Conservation (phyloP, 148 eudicot genomes). For the Heliamphora exappendiculata region DNA sequence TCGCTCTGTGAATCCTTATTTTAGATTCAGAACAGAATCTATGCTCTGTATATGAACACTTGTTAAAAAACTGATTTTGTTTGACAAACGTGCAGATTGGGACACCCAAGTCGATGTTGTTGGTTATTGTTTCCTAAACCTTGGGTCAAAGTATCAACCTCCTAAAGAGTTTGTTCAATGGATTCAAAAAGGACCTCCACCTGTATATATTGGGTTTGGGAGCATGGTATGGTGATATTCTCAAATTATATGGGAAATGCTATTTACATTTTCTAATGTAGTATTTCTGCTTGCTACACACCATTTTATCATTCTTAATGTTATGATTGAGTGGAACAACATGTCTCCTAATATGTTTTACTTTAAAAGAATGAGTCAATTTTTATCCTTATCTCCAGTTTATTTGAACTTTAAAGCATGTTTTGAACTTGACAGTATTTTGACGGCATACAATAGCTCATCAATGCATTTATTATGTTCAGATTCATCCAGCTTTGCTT, state of each 20-base stretch:
- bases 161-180: conserved; percentile 58
- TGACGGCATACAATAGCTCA: neutral
- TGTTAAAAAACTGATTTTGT: neutral
- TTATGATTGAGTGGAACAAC: neutral
- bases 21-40: neutral
- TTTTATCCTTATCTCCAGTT: neutral
- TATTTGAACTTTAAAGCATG: neutral
- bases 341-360: neutral
- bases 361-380: neutral
- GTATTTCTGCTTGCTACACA: neutral
- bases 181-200: conserved; percentile 71
- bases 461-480: neutral
- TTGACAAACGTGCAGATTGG: conserved; percentile 63
- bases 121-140: conserved; percentile 90
- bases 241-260: neutral
- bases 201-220: conserved; percentile 90
- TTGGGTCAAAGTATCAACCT: conserved; percentile 72
- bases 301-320: neutral
- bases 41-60: neutral
- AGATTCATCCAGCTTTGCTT: neutral
- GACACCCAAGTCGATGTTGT: conserved; percentile 83
- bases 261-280: too few relatives aligned
- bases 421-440: neutral
- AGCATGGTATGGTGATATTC: conserved; percentile 70
- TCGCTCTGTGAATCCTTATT: neutral